A percentile compares a stretch with the other conserved stretches of the same genome.
phyloP scores from a whole-genome alignment of 176 grass and related monocot genomes.

The Bothriochloa decipiens region DNA sequence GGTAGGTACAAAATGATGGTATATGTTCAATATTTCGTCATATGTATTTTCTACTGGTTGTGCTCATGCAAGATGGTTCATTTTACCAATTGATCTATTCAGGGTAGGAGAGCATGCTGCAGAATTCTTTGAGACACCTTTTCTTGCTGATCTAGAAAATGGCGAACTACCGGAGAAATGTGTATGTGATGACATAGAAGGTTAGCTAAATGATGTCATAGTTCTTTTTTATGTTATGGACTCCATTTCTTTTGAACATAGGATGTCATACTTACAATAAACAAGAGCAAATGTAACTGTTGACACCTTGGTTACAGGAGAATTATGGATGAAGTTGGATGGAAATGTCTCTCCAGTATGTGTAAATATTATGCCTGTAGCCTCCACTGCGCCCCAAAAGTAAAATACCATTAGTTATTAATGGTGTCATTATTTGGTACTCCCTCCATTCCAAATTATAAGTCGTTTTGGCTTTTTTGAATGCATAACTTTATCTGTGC shows the following conservation, averaged over 20 bases:
- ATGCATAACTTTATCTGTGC: background rate
- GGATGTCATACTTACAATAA: conserved; percentile 28
- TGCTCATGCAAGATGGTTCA: conserved; percentile 25
- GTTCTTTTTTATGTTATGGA: conserved; percentile 11
- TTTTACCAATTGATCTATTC: conserved; percentile 28
- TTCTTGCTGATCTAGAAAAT: conserved; percentile 82
- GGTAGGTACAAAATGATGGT: conserved; percentile 52
- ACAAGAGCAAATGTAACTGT: conserved; percentile 26
- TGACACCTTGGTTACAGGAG: conserved; percentile 66
- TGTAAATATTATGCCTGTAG: conserved; percentile 79
- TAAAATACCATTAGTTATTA: conserved; percentile 44
- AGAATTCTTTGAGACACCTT: conserved; percentile 76
- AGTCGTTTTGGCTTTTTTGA: background rate
- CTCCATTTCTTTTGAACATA: conserved; percentile 23
- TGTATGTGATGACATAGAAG: conserved; percentile 69
- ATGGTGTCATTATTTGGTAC: conserved; percentile 40
- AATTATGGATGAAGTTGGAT: conserved; percentile 98
- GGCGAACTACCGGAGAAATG: conserved; percentile 59
- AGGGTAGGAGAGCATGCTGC: conserved; percentile 68
- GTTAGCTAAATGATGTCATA: conserved; percentile 50
- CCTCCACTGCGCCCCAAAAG: conserved; percentile 60
- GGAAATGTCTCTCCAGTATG: conserved; percentile 84
- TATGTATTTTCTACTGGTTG: conserved; percentile 25
- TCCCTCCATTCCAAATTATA: background rate
- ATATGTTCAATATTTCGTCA: conserved; percentile 8